Percentiles rank a stretch among this genome's conserved stretches.
phyloP scores from a whole-genome alignment of 1,284 basidiomycete genomes.

The Farysia itapuensis region DNA sequence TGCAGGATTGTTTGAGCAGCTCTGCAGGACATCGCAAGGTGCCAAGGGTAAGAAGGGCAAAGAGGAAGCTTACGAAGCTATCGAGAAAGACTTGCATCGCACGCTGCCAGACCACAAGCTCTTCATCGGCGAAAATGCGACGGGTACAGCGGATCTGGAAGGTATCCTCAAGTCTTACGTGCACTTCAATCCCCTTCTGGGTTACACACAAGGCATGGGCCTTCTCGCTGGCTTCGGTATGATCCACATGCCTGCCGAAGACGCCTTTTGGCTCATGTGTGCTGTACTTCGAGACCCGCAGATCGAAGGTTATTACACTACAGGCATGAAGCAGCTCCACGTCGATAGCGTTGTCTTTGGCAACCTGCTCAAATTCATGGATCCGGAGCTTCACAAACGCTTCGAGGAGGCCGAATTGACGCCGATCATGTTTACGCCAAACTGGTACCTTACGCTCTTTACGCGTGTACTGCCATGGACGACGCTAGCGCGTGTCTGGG shows the following conservation, averaged over 20 bases:
- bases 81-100: constrained; percentile 57
- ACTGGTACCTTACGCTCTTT: constrained; percentile 66
- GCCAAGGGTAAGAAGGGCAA: constrained; percentile 43
- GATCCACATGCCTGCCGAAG: constrained; percentile 80
- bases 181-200: constrained; percentile 62
- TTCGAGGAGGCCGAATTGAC: constrained; percentile 47
- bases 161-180: constrained; percentile 57
- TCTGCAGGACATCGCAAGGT: constrained; percentile 44
- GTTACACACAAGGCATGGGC: constrained; percentile 68
- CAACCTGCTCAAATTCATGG: constrained; percentile 71
- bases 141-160: constrained; percentile 51
- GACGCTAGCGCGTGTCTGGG: constrained; percentile 78
- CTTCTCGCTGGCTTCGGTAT: constrained; percentile 77
- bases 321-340: constrained; percentile 72
- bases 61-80: constrained; percentile 46
- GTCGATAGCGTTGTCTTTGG: constrained; percentile 78
- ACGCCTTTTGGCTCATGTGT: constrained; percentile 76
- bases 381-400: constrained; percentile 62
- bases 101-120: constrained; percentile 48
- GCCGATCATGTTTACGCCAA: constrained; percentile 52
- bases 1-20: constrained; percentile 51
- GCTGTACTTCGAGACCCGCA: constrained; percentile 72
- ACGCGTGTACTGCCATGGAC: constrained; percentile 75
- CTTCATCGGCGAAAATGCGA: constrained; percentile 47
- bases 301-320: constrained; percentile 69